Evolutionary conservation across 441 rosid species (phyloP).

Genomic region (Geranium incanum): DNA sequence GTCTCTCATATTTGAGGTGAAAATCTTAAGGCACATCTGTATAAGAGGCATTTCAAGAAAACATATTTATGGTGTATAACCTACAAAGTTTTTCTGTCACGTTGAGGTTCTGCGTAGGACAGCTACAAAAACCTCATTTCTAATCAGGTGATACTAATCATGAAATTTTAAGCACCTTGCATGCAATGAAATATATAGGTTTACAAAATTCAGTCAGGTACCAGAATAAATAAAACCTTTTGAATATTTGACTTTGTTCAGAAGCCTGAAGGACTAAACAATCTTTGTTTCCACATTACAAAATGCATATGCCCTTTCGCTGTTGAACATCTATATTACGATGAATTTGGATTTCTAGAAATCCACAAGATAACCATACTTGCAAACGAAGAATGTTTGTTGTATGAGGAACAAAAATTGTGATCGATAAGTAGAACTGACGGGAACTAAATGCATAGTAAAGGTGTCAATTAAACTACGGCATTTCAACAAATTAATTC

Average conservation of each 20-base stretch:
- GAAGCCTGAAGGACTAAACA: too few species aligned
- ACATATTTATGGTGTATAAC: not conserved
- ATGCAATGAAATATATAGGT: not conserved
- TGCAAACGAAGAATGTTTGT: not conserved
- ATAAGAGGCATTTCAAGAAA: not conserved
- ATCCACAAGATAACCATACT: not conserved
- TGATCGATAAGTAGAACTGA: not conserved
- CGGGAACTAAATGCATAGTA: not conserved
- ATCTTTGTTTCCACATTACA: too few species aligned
- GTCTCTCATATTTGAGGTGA: not conserved
- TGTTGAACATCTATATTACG: too few species aligned
- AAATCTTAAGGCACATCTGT: not conserved
- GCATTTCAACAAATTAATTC: not conserved
- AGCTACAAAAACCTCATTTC: not conserved
- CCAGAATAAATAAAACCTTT: too few species aligned
- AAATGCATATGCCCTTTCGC: too few species aligned
- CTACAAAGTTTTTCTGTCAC: not conserved
- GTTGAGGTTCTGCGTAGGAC: not conserved
- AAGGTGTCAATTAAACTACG: not conserved
- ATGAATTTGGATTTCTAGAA: not conserved
- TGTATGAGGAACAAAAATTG: not conserved
- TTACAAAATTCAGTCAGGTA: too few species aligned
- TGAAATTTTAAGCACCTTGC: not conserved
- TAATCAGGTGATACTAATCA: not conserved
- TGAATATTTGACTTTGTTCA: too few species aligned